phyloP scores from a whole-genome alignment of 139 green algal species.

The Chlorella sp. region DNA sequence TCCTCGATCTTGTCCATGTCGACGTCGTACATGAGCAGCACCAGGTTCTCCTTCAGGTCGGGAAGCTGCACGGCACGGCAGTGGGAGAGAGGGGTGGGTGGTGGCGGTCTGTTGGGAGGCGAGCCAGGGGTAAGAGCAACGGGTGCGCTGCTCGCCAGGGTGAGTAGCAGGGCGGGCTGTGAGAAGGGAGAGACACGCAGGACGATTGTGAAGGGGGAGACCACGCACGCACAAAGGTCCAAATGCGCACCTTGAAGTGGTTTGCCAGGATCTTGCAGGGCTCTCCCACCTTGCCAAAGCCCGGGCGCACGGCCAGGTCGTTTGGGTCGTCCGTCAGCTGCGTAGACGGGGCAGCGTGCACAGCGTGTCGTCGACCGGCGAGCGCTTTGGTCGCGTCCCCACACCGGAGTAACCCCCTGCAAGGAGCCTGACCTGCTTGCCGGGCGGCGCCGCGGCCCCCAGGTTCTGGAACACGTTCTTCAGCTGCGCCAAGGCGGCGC shows the following conservation, averaged over 20 bases:
- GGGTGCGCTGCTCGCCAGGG: no score
- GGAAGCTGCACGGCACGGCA: no score
- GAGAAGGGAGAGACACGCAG: no score
- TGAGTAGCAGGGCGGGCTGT: no score
- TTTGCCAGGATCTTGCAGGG: background rate
- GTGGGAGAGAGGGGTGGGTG: no score
- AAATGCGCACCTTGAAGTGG: background rate
- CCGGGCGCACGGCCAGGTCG: background rate
- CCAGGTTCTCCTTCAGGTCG: background rate
- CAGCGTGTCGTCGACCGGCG: background rate
- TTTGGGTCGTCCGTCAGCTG: no score
- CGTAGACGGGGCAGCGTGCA: background rate
- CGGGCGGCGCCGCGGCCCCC: no score
- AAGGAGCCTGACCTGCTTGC: background rate
- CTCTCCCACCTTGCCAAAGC: background rate
- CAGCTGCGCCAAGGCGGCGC: background rate
- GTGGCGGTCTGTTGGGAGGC: no score
- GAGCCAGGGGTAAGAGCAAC: no score
- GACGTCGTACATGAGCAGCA: background rate
- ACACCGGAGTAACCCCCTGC: background rate
- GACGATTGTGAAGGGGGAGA: no score
- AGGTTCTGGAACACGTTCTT: background rate
- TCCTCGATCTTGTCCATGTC: background rate
- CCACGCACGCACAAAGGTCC: no score
- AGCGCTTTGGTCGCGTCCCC: background rate